Base-by-base conservation (phyloP, 148 eudicot species). In the Fallopia convolvulus region DNA sequence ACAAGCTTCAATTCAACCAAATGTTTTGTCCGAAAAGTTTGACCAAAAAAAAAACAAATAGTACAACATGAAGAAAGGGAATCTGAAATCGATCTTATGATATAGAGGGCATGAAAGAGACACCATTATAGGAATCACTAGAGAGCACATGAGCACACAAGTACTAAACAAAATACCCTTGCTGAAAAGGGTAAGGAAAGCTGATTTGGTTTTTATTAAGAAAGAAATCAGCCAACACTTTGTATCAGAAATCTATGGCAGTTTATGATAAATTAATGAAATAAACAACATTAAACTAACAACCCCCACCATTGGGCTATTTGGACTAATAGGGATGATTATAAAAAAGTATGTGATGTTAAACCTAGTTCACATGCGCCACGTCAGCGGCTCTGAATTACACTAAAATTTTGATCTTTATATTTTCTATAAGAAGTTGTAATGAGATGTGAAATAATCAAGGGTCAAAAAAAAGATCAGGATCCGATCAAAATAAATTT, bases 151-250 rank as follows among this genome's bases (percentile, higher is more conserved):
- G 61, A 56, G 26, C 61, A 56, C 61, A 56, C 23, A 56, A 18
- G 61, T 7, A 56, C 9, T 56, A 18, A n/a, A 20, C 17, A 56
- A 56, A 56, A 56, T 2, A 30, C 71, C 18, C 12, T 65, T 65
- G 71, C 71, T 65, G 41, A 32, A 65, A 65, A 65, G 71, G 18
- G 71, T 65, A 30, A 33, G 13, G 18, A 65, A 65, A 65, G 71
- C 68, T 56, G 63, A 56, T 56, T 56, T 56, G 8, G 56, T 1
- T 10, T 60, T 26, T 36, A 60, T 60, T 60, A 60, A 60, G 4
- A 21, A 60, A 60, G 33, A 60, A 10, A 23, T 60, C 68, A 60
- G 68, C 36, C 36, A 60, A 60, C 68, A 60, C 68, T 60, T 56
- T 56, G 61, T 56, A 56, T 56, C 61, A 56, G 61, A 56, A 56